These are phyloP conservation scores for Tremella fuciformis DNA, from an alignment of 768 basidiomycete species.

Conservation along the genomic window DNA sequence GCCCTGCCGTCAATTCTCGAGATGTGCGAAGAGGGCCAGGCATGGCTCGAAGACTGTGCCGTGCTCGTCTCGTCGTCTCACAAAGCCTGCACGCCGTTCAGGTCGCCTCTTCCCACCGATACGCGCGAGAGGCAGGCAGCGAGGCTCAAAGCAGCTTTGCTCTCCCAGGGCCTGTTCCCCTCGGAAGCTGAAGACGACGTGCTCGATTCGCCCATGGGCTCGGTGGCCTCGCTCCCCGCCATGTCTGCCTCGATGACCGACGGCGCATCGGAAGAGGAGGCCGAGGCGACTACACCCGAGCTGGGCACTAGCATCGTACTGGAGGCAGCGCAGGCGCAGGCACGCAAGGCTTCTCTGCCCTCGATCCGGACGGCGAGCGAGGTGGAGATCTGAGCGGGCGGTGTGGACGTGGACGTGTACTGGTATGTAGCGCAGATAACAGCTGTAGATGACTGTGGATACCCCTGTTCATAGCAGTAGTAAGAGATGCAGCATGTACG, in stretches of 20 bases:
- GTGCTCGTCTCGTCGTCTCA: slow-evolving; percentile 23
- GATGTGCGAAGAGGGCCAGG: slow-evolving; percentile 15
- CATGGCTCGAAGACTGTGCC: slow-evolving; percentile 28
- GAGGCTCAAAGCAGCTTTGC: not conserved
- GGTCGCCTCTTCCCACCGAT: slow-evolving; percentile 4
- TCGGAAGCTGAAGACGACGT: not conserved
- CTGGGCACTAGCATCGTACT: not conserved
- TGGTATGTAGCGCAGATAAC: no score
- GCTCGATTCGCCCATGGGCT: not conserved
- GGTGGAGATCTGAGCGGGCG: no score
- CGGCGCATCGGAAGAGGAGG: not conserved
- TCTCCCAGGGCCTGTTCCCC: not conserved
- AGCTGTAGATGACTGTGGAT: no score
- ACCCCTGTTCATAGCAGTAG: no score
- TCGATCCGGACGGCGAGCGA: no score
- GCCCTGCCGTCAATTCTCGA: slow-evolving; percentile 22
- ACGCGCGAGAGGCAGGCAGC: slow-evolving; percentile 8
- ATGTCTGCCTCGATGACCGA: not conserved
- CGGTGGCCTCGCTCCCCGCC: not conserved
- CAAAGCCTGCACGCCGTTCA: not conserved
- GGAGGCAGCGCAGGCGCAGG: no score
- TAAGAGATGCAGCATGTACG: no score
- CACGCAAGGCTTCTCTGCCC: no score
- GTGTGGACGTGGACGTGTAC: no score
- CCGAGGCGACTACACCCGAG: not conserved